Base-by-base conservation (phyloP, 805 yeast genomes). In the Pichia deserticola region DNA sequence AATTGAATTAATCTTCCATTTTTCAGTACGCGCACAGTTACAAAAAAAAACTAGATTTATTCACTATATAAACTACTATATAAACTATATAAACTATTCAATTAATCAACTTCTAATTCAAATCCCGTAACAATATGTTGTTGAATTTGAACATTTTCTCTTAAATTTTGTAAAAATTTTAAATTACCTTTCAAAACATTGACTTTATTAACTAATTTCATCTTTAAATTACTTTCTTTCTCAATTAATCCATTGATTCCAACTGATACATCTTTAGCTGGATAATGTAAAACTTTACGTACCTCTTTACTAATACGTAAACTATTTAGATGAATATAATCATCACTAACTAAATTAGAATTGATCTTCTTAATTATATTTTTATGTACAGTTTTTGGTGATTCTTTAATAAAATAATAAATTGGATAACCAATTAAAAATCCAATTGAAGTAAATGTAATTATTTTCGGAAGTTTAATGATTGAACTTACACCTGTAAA, bases 321-420 rank as follows among this genome's bases (percentile, higher is more conserved):
- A 1, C 96, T 81, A 62, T 90, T 92, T 42, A 73, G 59, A 57
- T 86, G 93, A 11, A 86, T 81, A 59, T 89, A 93, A 52, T 90
- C 97, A 57, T 81, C 66, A 13, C 76, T 78, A 40, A 73, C 72
- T 35, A 93, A 71, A 59, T 84, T 85, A 7, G 61, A 61, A 54
- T 77, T 78, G 56, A 92, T 77, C 65, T 86, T 88, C 44, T 75
- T 72, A 0, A 93, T 89, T 51, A 89, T 76, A 51, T 89, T 89
- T 56, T 89, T 73, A 20, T 96, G 95, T 58, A 88, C 80, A 0
- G 97, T 96, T 58, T 84, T 79, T 3, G 97, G 97, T 12, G 95
- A 79, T 64, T 93, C 98, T 51, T 75, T 72, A 20, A 89, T 69
- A 50, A 89, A 63, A 59, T 86, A 89, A 39, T 61, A 63, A 7